These are phyloP conservation scores for Pichia sp. DNA, from an alignment of 1,139 yeast species.

Conservation along the genomic window DNA sequence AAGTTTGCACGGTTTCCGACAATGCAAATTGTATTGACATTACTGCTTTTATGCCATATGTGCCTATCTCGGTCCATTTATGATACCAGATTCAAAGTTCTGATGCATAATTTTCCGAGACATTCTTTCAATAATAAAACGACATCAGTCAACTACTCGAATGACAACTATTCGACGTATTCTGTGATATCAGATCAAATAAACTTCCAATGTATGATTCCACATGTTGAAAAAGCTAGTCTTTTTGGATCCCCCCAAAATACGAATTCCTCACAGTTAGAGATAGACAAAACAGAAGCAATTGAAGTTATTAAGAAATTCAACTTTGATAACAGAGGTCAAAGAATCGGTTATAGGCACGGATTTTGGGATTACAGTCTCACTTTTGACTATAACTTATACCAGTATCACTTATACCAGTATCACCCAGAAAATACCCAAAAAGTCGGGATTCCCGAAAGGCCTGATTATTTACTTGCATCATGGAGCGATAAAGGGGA, in stretches of 20 bases:
- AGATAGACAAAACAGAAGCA: slow-evolving; percentile 12
- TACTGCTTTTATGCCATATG: too few species aligned
- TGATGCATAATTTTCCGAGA: too few species aligned
- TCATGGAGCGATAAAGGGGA: slow-evolving; percentile 17
- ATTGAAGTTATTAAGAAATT: slow-evolving; percentile 11
- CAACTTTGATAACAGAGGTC: slow-evolving; percentile 1
- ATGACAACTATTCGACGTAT: neutral
- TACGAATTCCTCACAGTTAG: neutral
- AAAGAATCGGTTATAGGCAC: neutral
- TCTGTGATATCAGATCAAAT: neutral
- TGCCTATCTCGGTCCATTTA: too few species aligned
- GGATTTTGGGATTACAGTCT: slow-evolving; percentile 17
- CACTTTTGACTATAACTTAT: slow-evolving; percentile 7
- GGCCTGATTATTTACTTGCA: slow-evolving; percentile 4
- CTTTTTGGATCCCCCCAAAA: neutral
- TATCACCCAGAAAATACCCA: neutral
- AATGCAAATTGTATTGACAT: too few species aligned
- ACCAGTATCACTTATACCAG: slow-evolving; percentile 4
- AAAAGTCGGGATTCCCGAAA: too few species aligned
- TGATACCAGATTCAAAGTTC: too few species aligned
- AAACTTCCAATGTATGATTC: neutral
- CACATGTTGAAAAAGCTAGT: neutral
- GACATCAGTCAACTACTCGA: too few species aligned
- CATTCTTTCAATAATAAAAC: too few species aligned
- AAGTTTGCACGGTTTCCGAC: too few species aligned